Evolutionary conservation across 2,329 filamentous ascomycete genomes (phyloP).

Genomic region (Orbilia brochopaga): DNA sequence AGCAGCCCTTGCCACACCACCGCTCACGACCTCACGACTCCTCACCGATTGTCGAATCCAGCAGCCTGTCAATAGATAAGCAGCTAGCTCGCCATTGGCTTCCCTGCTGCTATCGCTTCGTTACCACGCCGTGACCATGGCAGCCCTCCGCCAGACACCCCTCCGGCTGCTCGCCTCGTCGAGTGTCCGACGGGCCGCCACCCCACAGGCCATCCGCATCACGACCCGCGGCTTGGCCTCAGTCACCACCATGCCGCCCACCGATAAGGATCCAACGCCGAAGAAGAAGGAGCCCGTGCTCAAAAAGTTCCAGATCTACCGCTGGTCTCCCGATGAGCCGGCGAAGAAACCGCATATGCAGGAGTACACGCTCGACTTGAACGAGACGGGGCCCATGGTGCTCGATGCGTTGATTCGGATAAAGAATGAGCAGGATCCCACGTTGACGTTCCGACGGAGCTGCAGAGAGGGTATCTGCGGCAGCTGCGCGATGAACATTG

Average conservation of each 20-base stretch:
- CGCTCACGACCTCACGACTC: neutral
- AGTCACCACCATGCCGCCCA: constrained; percentile 60
- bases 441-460: constrained; percentile 91
- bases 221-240: constrained; percentile 51
- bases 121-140: constrained; percentile 24
- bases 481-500: constrained; percentile 99
- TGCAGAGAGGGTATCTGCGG: constrained; percentile 99
- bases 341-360: constrained; percentile 95
- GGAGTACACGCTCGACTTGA: constrained; percentile 90
- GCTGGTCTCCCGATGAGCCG: constrained; percentile 95
- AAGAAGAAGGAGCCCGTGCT: constrained; percentile 64
- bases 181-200: constrained; percentile 47
- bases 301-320: constrained; percentile 98
- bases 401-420: constrained; percentile 95
- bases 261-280: constrained; percentile 67
- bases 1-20: neutral
- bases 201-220: constrained; percentile 39
- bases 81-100: neutral
- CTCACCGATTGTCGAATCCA: neutral
- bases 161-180: constrained; percentile 52
- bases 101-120: constrained; percentile 12
- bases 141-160: constrained; percentile 48
- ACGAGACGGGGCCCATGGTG: constrained; percentile 99
- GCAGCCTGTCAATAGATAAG: no score
- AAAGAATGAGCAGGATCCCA: constrained; percentile 98